Evolutionary conservation across 2,329 filamentous ascomycete species (phyloP), one percentile per base, ranked within the genome.

Genomic region (Purpureocillium lavendulum): DNA sequence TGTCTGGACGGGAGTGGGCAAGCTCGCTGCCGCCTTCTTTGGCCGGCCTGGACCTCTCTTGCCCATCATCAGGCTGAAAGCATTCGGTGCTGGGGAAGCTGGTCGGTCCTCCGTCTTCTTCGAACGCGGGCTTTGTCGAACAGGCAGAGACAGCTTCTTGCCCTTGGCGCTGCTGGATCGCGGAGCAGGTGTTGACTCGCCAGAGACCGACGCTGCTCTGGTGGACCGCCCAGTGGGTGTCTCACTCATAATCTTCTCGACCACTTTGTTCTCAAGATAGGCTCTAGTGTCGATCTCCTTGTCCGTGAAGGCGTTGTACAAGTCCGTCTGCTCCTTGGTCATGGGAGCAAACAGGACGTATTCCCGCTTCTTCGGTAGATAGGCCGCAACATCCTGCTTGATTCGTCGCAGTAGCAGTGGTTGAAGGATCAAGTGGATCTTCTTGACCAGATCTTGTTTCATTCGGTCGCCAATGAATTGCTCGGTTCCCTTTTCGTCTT

Each of bases 311-410:
- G 69, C 71, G 37, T 80, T 80, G 55, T 98, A 98, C 0, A 98
- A 64, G 41, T 96, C 90, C 3, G 88, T 87, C 56, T 98, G 92
- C 49, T 92, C 87, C 17, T 80, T 75, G 0, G 88, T 95, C 63
- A 98, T 79, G 0, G 92, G 92, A 0, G 92, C 92, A 52, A 92
- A 97, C 1, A 98, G 67, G 3, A 98, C 85, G 49, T 98, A 98
- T 59, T 98, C 92, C 21, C 92, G 78, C 67, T 98, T 98, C 62
- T 90, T 94, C 0, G 92, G 92, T n/a, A 98, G 70, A 35, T 87
- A 77, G 2, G 82, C 82, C 40, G 94, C 90, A 0, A 98, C 92
- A 53, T 98, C 92, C 0, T 87, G 84, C 62, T 98, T 98, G 46
- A 98, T 76, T 14, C 92, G 75, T 1, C 92, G 78, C 1, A 98